These are phyloP conservation scores for Cordyceps cateniannulata DNA, from an alignment of 2,329 filamentous ascomycete species.

Conservation along the genomic window DNA sequence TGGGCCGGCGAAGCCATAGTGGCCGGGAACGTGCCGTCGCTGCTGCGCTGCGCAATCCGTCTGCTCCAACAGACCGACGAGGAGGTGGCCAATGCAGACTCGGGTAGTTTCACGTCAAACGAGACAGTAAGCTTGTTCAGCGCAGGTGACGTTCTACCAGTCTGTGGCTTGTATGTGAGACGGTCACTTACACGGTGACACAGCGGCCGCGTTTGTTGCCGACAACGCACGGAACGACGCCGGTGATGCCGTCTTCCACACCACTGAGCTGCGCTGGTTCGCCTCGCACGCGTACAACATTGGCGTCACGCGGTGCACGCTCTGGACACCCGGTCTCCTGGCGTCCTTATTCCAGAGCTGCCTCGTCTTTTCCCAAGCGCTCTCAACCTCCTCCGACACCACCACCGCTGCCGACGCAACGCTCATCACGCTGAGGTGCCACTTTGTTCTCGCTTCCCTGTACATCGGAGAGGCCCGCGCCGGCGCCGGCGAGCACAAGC, in stretches of 20 bases:
- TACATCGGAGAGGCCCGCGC: slow-evolving; percentile 45
- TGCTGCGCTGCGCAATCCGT: slow-evolving; percentile 46
- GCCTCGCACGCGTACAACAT: slow-evolving; percentile 76
- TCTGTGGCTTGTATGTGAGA: not conserved
- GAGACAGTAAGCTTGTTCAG: not conserved
- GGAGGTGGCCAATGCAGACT: slow-evolving; percentile 24
- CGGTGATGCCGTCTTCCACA: slow-evolving; percentile 47
- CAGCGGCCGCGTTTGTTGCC: not conserved
- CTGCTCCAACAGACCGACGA: slow-evolving; percentile 34
- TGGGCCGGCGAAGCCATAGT: slow-evolving; percentile 16
- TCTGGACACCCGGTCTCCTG: slow-evolving; percentile 47
- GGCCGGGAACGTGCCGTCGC: slow-evolving; percentile 27
- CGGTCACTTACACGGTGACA: not conserved
- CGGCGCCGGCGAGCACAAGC: not conserved
- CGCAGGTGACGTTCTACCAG: not conserved
- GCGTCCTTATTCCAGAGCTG: slow-evolving; percentile 51
- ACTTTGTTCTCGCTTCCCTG: slow-evolving; percentile 57
- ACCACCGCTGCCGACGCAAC: slow-evolving; percentile 28
- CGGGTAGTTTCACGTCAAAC: not conserved
- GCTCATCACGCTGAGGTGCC: slow-evolving; percentile 60
- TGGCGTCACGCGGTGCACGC: slow-evolving; percentile 53
- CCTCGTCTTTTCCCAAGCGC: slow-evolving; percentile 43
- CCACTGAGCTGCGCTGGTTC: slow-evolving; percentile 74
- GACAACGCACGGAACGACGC: slow-evolving; percentile 23
- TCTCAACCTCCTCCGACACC: slow-evolving; percentile 38